Percentiles rank a stretch among this genome's conserved stretches.
phyloP scores from a whole-genome alignment of 1,284 basidiomycete genomes.

The Irpex rosettiformis region DNA sequence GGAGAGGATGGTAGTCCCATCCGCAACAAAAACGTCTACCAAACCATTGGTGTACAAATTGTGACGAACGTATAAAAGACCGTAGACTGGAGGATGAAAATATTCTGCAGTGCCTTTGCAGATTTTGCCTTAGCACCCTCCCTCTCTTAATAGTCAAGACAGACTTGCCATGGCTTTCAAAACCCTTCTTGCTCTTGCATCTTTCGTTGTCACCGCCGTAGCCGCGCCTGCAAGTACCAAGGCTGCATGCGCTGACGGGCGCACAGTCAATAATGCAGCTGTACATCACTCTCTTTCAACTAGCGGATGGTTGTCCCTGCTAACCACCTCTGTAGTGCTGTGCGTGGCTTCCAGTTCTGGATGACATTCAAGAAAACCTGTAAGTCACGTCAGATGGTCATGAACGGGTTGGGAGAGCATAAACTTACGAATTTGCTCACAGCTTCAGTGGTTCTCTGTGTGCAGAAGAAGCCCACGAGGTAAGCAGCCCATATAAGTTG shows the following conservation, averaged over 20 bases:
- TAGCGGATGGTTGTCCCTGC: background rate
- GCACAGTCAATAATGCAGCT: background rate
- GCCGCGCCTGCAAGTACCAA: background rate
- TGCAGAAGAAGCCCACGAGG: constrained; percentile 40
- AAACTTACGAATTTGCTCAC: background rate
- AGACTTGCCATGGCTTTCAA: background rate
- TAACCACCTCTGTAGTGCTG: constrained; percentile 2
- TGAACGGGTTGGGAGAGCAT: too few species aligned
- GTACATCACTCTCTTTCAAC: background rate
- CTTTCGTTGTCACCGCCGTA: background rate
- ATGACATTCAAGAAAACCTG: constrained; percentile 16
- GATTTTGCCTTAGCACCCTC: background rate
- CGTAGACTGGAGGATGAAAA: background rate
- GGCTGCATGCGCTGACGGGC: background rate
- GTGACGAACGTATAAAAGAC: background rate
- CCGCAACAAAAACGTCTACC: background rate
- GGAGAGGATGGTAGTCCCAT: background rate
- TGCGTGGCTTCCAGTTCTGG: constrained; percentile 10
- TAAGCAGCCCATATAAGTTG: constrained; percentile 26
- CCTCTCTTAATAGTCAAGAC: background rate
- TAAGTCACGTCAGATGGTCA: background rate
- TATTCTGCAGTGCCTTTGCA: background rate
- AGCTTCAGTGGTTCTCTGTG: constrained; percentile 37
- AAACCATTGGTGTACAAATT: background rate
- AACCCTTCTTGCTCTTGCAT: background rate